Percentiles rank a stretch among this genome's conserved stretches.
phyloP scores from a whole-genome alignment of 2,329 filamentous ascomycete genomes.

The Claviceps sp. region DNA sequence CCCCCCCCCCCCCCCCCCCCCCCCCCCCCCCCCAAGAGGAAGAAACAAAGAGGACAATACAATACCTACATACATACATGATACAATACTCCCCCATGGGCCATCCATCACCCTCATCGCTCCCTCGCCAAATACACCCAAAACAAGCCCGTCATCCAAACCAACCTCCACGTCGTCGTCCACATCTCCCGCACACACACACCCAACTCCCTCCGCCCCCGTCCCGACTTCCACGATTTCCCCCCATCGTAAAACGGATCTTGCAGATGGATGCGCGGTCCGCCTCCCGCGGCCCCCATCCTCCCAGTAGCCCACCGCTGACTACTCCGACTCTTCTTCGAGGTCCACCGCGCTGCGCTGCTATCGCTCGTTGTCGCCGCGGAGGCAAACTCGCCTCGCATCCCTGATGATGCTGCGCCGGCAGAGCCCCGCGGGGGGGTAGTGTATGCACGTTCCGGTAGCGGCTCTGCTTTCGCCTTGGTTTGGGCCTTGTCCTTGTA shows the following conservation, averaged over 20 bases:
- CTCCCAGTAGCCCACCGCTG: conserved; percentile 25
- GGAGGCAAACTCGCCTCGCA: conserved; percentile 9
- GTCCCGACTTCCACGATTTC: conserved; percentile 18
- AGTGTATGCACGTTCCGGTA: not conserved
- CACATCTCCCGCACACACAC: conserved; percentile 47
- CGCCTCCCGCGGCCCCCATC: conserved; percentile 24
- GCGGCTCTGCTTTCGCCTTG: conserved; percentile 29
- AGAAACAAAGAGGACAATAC: not conserved
- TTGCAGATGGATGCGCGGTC: conserved; percentile 42
- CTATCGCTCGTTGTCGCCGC: conserved; percentile 10
- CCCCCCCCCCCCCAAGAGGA: too few species aligned
- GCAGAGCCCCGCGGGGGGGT: not conserved
- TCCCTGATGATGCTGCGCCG: conserved; percentile 8
- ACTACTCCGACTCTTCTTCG: conserved; percentile 14
- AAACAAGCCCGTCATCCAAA: conserved; percentile 46
- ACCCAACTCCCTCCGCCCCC: conserved; percentile 20
- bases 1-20: too few species aligned
- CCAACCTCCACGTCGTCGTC: conserved; percentile 47
- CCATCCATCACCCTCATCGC: conserved; percentile 27
- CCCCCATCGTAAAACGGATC: conserved; percentile 23
- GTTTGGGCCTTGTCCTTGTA: conserved; percentile 40
- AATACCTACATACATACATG: too few species aligned
- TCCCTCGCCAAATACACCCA: conserved; percentile 55
- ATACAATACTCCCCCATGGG: too few species aligned
- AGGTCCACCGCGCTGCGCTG: conserved; percentile 10